Evolutionary conservation across 148 eudicot genomes (phyloP).

Genomic region (Rheum nobile): DNA sequence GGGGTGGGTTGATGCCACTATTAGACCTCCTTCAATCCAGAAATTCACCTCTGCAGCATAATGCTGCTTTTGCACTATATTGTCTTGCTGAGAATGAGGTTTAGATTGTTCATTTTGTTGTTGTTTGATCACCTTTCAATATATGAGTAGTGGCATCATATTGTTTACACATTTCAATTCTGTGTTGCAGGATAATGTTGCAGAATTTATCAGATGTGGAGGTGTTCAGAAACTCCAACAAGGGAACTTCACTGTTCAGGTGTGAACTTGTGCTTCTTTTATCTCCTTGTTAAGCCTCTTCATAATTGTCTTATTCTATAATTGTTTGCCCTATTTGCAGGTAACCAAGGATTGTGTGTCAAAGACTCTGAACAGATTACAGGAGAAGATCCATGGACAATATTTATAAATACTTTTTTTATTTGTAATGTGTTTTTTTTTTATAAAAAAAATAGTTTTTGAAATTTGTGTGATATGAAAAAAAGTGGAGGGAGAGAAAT

Average conservation of each 20-base stretch:
- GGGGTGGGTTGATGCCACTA: constrained; percentile 62
- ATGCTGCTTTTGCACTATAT: constrained; percentile 91
- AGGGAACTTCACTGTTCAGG: constrained; percentile 78
- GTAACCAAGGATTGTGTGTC: constrained; percentile 82
- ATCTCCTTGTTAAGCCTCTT: too few species aligned
- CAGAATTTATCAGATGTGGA: constrained; percentile 56
- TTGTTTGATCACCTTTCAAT: background rate
- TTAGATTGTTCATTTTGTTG: background rate
- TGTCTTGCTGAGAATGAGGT: constrained; percentile 98
- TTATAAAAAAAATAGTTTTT: too few species aligned
- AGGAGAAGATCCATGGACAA: constrained; percentile 83
- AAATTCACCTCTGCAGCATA: constrained; percentile 79
- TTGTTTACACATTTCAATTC: background rate
- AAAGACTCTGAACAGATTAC: constrained; percentile 76
- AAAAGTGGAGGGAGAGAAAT: too few species aligned
- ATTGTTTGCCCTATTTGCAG: constrained; percentile 28
- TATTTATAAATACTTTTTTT: too few species aligned
- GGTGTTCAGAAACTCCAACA: constrained; percentile 78
- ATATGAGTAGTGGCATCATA: background rate
- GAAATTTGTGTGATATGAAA: too few species aligned
- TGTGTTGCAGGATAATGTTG: constrained; percentile 63
- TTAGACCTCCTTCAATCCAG: constrained; percentile 75
- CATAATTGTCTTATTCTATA: background rate
- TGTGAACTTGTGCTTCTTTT: constrained; percentile 19
- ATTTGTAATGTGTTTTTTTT: too few species aligned